Conservation (phyloP, 225 moss, liverwort and hornwort genomes). For the Pleurozium schreberi region DNA sequence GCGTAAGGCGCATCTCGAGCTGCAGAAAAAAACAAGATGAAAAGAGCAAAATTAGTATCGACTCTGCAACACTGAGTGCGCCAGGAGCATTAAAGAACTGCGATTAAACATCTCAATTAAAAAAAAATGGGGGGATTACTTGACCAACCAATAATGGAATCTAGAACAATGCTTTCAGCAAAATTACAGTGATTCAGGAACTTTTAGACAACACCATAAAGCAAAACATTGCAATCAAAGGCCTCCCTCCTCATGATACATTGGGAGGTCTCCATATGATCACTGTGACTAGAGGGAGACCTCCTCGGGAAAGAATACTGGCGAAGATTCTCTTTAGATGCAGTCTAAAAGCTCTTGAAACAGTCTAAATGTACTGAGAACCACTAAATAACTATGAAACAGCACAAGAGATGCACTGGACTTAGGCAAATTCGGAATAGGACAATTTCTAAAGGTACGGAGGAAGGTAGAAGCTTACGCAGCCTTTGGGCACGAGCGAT, state of each 20-base stretch:
- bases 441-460: not conserved
- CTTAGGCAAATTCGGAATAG: not conserved
- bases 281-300: not conserved
- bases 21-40: not conserved
- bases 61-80: no score
- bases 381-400: not conserved
- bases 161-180: not conserved
- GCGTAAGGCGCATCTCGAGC: slow-evolving; percentile 38
- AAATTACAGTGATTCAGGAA: not conserved
- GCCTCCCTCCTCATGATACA: no score
- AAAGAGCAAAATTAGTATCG: not conserved
- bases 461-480: slow-evolving; percentile 11
- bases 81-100: not conserved
- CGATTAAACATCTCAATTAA: not conserved
- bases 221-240: not conserved
- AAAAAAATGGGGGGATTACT: not conserved
- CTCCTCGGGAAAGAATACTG: not conserved
- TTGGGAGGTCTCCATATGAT: not conserved
- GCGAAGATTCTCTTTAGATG: not conserved
- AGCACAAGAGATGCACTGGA: not conserved
- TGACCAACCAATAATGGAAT: not conserved
- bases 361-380: not conserved
- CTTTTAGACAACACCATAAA: not conserved
- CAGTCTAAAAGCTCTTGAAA: not conserved
- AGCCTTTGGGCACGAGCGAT: slow-evolving; percentile 39